Evolutionary conservation across 2,329 filamentous ascomycete genomes (phyloP).

Genomic region (Gyromitra esculenta): DNA sequence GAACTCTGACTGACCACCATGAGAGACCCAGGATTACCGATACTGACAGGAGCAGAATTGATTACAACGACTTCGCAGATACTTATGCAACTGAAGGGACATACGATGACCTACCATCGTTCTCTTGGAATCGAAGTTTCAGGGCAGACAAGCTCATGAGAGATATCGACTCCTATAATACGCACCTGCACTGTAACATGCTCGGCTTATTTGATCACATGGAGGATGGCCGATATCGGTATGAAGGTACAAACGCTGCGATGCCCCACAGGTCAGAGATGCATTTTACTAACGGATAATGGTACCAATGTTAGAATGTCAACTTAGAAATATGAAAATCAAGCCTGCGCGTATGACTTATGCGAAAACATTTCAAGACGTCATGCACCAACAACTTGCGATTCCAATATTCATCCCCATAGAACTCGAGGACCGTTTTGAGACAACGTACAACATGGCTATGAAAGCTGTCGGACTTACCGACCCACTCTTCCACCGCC

Average conservation of each 20-base stretch:
- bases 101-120: slow-evolving; percentile 57
- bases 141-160: slow-evolving; percentile 9
- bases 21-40: neutral
- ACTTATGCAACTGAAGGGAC: slow-evolving; percentile 22
- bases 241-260: neutral
- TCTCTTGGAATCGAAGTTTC: slow-evolving; percentile 55
- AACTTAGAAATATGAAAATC: neutral
- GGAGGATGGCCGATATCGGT: neutral
- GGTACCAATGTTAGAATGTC: neutral
- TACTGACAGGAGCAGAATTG: slow-evolving; percentile 18
- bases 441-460: slow-evolving; percentile 6
- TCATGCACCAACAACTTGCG: slow-evolving; percentile 53
- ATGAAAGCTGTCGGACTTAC: slow-evolving; percentile 6
- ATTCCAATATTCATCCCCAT: slow-evolving; percentile 50
- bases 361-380: slow-evolving; percentile 48
- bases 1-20: too few relatives aligned
- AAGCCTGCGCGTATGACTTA: slow-evolving; percentile 30
- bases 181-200: slow-evolving; percentile 50
- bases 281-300: neutral
- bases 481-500: slow-evolving; percentile 3
- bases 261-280: neutral
- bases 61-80: slow-evolving; percentile 20
- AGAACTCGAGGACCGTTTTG: slow-evolving; percentile 53
- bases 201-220: slow-evolving; percentile 38
- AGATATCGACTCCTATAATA: slow-evolving; percentile 55